These are phyloP conservation scores for Suillus alpinus DNA, from an alignment of 768 basidiomycete species.

Conservation along the genomic window DNA sequence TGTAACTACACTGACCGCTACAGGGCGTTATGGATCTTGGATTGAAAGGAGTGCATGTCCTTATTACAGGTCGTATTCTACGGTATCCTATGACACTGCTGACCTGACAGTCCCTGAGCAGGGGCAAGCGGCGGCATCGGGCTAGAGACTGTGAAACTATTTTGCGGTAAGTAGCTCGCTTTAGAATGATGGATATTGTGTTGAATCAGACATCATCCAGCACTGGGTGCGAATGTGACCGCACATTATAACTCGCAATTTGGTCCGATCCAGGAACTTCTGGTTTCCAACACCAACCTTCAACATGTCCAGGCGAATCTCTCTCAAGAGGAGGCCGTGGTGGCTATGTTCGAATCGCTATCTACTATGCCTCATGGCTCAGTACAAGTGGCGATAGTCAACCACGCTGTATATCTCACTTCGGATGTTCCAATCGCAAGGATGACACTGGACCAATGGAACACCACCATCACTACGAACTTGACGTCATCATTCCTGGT, in stretches of 20 bases:
- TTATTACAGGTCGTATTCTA: constrained; percentile 54
- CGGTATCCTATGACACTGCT: neutral
- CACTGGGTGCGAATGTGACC: constrained; percentile 67
- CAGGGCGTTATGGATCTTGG: constrained; percentile 49
- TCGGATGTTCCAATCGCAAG: constrained; percentile 47
- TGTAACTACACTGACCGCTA: neutral
- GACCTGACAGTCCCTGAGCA: constrained; percentile 17
- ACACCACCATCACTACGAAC: constrained; percentile 56
- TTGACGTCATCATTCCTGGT: constrained; percentile 68
- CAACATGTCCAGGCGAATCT: constrained; percentile 56
- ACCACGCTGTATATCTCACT: constrained; percentile 54
- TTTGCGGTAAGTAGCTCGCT: constrained; percentile 43
- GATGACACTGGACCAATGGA: constrained; percentile 66
- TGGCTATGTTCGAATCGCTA: constrained; percentile 43
- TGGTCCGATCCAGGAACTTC: constrained; percentile 39
- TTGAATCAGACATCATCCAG: constrained; percentile 30
- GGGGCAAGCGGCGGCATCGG: constrained; percentile 80
- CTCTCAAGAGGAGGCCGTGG: constrained; percentile 50
- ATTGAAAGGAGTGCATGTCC: constrained; percentile 58
- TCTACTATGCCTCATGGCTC: constrained; percentile 40
- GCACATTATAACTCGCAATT: constrained; percentile 66
- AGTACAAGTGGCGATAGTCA: constrained; percentile 58
- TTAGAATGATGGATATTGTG: neutral
- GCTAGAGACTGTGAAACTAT: constrained; percentile 54
- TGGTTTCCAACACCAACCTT: constrained; percentile 29